Evolutionary conservation across 768 basidiomycete genomes (phyloP).

Genomic region (Tubosaeta sp.): DNA sequence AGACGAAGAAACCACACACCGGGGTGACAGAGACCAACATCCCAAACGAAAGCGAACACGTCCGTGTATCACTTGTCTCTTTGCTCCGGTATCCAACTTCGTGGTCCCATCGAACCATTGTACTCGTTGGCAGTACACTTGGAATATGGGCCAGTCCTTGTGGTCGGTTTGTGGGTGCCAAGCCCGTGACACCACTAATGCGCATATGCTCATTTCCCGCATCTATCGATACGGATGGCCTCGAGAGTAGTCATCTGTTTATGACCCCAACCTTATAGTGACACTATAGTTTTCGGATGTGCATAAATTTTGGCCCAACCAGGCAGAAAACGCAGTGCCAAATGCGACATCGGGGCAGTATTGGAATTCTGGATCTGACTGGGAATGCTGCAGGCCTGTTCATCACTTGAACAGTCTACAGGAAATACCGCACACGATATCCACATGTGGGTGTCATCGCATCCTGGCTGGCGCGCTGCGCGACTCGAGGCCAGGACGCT

Average conservation of each 20-base stretch:
- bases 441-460: conserved; percentile 11
- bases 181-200: too few species aligned
- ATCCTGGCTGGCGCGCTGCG: not conserved
- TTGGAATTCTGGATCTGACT: not conserved
- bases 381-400: not conserved
- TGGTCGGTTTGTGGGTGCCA: too few species aligned
- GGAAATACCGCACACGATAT: not conserved
- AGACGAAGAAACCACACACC: conserved; percentile 22
- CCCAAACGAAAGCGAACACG: conserved; percentile 25
- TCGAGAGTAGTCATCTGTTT: too few species aligned
- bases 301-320: too few species aligned
- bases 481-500: not conserved
- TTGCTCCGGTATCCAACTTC: conserved; percentile 81
- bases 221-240: too few species aligned
- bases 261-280: too few species aligned
- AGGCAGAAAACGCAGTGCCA: not conserved
- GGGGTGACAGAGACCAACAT: conserved; percentile 10
- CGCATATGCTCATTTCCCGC: too few species aligned
- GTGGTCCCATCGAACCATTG: conserved; percentile 57
- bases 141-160: conserved; percentile 75
- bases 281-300: too few species aligned
- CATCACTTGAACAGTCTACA: not conserved
- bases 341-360: not conserved
- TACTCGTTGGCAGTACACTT: conserved; percentile 74
- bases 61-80: conserved; percentile 65